These are phyloP conservation scores for Coemansia sp. DNA, from an alignment of 192 early-diverging fungal species.

Conservation along the genomic window DNA sequence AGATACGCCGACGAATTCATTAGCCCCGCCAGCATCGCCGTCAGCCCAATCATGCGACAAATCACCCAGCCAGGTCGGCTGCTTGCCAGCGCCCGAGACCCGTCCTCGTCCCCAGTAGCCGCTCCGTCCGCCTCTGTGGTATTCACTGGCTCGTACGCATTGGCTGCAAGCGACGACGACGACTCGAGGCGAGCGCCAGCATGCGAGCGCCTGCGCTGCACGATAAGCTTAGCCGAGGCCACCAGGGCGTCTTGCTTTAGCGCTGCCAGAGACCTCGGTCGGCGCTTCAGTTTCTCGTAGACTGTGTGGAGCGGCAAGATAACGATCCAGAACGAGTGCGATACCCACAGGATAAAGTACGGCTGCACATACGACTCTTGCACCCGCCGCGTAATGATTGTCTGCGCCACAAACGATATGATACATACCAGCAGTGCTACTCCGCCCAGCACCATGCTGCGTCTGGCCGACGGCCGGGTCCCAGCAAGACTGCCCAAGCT, in stretches of 20 bases:
- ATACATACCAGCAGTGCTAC: slow-evolving; percentile 38
- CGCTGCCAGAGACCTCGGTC: slow-evolving; percentile 22
- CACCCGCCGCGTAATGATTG: slow-evolving; percentile 42
- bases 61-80: slow-evolving; percentile 27
- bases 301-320: slow-evolving; percentile 44
- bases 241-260: slow-evolving; percentile 44
- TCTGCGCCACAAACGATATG: slow-evolving; percentile 40
- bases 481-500: not conserved
- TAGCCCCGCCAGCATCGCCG: slow-evolving; percentile 53
- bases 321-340: slow-evolving; percentile 51
- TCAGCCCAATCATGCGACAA: slow-evolving; percentile 16
- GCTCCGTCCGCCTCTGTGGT: slow-evolving; percentile 12
- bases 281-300: slow-evolving; percentile 40
- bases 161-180: not conserved
- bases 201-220: slow-evolving; percentile 20
- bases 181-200: not conserved
- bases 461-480: slow-evolving; percentile 28
- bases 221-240: slow-evolving; percentile 40
- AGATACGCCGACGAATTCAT: slow-evolving; percentile 70
- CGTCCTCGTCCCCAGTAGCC: slow-evolving; percentile 6
- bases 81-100: slow-evolving; percentile 18
- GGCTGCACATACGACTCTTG: slow-evolving; percentile 51
- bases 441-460: slow-evolving; percentile 42
- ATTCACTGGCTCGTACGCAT: slow-evolving; percentile 24
- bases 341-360: slow-evolving; percentile 56